Evolutionary conservation across 2,329 filamentous ascomycete species (phyloP), one percentile per base, ranked within the genome.

Genomic region (Sporothrix sp.): DNA sequence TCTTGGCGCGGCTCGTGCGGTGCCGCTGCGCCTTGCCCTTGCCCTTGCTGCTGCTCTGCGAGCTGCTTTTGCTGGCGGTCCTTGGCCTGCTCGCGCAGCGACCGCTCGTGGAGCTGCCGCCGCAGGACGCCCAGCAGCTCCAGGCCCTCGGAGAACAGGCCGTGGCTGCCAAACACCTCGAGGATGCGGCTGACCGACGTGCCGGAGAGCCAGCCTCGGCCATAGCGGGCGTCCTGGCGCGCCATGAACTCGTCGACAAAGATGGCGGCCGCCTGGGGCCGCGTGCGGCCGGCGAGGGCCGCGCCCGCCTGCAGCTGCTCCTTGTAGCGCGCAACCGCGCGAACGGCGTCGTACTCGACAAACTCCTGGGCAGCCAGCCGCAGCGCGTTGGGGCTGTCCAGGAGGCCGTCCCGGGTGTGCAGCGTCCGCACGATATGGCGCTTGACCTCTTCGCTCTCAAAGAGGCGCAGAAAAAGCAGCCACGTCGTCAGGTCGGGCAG

Each of bases 391-490:
- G 62, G 61, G 21, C 67, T 63, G 7, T 65, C 59, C 36, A 77
- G 63, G 44, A 75, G 63, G 21, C 69, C 69, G 16, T 20, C 18
- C 20, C 68, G 63, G 32, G 66, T 60, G 50, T 71, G 64, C 72
- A 78, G 76, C 51, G 65, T 63, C 11, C 67, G 65, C 27, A 77
- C 59, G 27, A 74, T 62, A 56, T 72, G 69, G 21, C 68, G 67
- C 47, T 68, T 66, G 45, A 72, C 68, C n/a, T 77, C 72, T 59
- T 82, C 79, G 10, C 74, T 75, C 61, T 78, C 75, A 52, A 84
- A 75, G 39, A 77, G 64, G n/a, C 65, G 61, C 16, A 78, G 61
- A 52, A 76, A 73, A 4, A 71, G 63, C 3, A 71, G 56, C 74
- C 74, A 78, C 0, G 74, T 76, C 14, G 61, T 60, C 3, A 69